A percentile compares a stretch with the other conserved stretches of the same genome.
These are phyloP conservation scores for Mucor irregularis DNA, from an alignment of 371 early-diverging fungal genomes.

Conservation along the genomic window DNA sequence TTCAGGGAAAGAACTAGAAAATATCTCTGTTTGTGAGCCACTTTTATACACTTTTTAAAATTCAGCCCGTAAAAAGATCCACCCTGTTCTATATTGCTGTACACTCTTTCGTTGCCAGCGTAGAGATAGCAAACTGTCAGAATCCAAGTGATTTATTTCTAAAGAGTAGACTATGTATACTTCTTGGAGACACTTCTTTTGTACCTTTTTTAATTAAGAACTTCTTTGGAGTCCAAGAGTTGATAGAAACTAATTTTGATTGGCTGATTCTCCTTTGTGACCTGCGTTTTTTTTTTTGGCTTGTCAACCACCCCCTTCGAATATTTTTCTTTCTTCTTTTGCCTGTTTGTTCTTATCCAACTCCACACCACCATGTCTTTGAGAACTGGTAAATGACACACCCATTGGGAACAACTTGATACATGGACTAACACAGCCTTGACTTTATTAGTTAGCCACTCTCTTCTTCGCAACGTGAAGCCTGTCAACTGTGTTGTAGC, in stretches of 20 bases:
- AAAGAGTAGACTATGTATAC: no score
- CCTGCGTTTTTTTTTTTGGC: background rate
- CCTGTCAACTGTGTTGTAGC: constrained; percentile 15
- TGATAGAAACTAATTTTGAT: no score
- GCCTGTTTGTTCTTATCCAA: background rate
- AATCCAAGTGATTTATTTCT: no score
- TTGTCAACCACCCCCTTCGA: constrained; percentile 1
- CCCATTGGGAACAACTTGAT: background rate
- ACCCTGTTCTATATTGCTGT: no score
- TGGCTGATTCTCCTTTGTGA: background rate
- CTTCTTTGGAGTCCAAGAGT: no score
- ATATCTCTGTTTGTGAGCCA: background rate
- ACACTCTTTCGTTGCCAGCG: no score
- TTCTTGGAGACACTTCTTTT: background rate
- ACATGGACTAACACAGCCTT: background rate
- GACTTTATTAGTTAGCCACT: constrained; percentile 18
- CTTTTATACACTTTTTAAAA: no score
- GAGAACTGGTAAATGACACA: constrained; percentile 24
- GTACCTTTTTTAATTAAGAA: background rate
- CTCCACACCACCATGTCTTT: constrained; percentile 22
- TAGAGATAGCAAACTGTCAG: no score
- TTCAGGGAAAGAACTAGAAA: background rate
- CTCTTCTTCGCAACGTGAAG: constrained; percentile 28
- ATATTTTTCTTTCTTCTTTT: background rate
- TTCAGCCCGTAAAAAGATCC: no score